Conservation (phyloP, 495 filamentous ascomycete species). For the Trichoderma erinaceum region DNA sequence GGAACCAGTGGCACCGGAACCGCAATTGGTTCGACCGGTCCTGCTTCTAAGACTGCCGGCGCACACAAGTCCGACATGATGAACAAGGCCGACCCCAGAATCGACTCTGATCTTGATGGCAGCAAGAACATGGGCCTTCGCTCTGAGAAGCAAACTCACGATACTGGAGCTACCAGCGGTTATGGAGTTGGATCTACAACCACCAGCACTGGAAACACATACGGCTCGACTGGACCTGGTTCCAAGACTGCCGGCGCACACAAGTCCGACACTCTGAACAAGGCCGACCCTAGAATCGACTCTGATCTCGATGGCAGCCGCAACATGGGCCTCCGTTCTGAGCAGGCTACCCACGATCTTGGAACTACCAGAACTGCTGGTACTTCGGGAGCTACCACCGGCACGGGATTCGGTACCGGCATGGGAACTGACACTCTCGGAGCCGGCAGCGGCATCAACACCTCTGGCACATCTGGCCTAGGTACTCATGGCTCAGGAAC, state of each 20-base stretch:
- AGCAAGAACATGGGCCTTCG: slow-evolving; percentile 14
- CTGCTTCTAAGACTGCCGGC: slow-evolving; percentile 25
- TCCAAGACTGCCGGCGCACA: slow-evolving; percentile 29
- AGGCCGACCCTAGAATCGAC: slow-evolving; percentile 32
- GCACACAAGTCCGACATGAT: slow-evolving; percentile 32
- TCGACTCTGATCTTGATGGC: slow-evolving; percentile 26
- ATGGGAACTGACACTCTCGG: slow-evolving; percentile 24
- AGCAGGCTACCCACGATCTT: slow-evolving; percentile 21
- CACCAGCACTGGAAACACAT: not conserved
- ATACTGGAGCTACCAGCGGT: slow-evolving; percentile 21
- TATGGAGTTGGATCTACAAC: not conserved
- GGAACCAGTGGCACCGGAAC: slow-evolving; percentile 17
- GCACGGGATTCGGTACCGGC: not conserved
- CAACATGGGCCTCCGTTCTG: slow-evolving; percentile 12
- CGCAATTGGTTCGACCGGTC: not conserved
- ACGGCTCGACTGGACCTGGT: not conserved
- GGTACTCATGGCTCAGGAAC: slow-evolving; percentile 24
- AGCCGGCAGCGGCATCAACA: slow-evolving; percentile 19
- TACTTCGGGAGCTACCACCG: not conserved
- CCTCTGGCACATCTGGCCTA: slow-evolving; percentile 14
- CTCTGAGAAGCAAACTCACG: slow-evolving; percentile 17
- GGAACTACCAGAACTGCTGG: slow-evolving; percentile 18
- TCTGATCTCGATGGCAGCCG: slow-evolving; percentile 21
- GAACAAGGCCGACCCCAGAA: slow-evolving; percentile 35
- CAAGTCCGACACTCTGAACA: slow-evolving; percentile 32